Evolutionary conservation across 108 stramenopile genomes (phyloP).

Genomic region (Cyclostephanos invisitatus): DNA sequence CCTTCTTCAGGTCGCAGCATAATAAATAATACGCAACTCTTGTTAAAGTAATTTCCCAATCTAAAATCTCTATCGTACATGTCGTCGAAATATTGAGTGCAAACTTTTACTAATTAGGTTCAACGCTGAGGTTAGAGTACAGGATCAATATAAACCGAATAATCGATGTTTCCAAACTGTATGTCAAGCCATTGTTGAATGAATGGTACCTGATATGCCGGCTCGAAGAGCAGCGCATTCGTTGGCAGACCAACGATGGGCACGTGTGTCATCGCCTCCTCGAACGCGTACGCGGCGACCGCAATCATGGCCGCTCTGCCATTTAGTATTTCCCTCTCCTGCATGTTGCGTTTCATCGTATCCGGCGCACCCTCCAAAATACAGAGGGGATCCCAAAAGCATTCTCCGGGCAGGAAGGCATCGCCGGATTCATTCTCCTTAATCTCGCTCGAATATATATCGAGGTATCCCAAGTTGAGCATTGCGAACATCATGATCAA

Average conservation of each 20-base stretch:
- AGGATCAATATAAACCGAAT: constrained; percentile 17
- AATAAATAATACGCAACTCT: background rate
- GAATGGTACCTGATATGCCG: constrained; percentile 74
- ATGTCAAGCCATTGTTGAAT: constrained; percentile 79
- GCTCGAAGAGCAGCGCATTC: constrained; percentile 77
- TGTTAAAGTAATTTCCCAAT: background rate
- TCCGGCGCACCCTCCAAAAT: constrained; percentile 78
- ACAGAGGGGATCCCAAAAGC: constrained; percentile 88
- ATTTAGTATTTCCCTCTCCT: constrained; percentile 89
- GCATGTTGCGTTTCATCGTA: constrained; percentile 86
- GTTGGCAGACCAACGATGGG: constrained; percentile 63
- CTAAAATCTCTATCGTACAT: background rate
- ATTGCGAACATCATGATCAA: constrained; percentile 80
- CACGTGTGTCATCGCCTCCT: constrained; percentile 72
- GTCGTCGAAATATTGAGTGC: background rate
- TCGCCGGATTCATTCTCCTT: constrained; percentile 80
- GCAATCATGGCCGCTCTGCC: constrained; percentile 94
- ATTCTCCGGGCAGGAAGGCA: constrained; percentile 87
- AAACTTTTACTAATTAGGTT: background rate
- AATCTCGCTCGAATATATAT: constrained; percentile 75
- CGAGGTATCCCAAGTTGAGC: constrained; percentile 84
- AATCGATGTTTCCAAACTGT: constrained; percentile 41
- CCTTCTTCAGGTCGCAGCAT: constrained; percentile 32
- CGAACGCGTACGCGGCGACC: constrained; percentile 77
- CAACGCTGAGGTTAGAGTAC: background rate